phyloP scores from a whole-genome alignment of 2,329 filamentous ascomycete genomes.

The Mycosphaerelloides madeirae region DNA sequence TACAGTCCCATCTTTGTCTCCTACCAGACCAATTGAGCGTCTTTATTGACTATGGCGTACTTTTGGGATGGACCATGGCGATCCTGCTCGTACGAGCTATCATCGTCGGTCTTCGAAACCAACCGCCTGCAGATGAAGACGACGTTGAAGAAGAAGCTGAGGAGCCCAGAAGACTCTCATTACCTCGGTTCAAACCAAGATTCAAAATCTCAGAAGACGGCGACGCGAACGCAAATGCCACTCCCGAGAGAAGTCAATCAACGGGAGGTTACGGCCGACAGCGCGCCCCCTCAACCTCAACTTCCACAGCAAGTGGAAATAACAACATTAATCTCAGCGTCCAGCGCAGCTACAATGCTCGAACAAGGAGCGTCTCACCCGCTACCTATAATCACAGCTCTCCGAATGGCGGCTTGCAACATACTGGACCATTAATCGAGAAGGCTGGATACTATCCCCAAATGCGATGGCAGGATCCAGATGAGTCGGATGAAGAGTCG shows the following conservation, averaged over 20 bases:
- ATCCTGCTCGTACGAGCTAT: conserved; percentile 45
- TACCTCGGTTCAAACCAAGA: conserved; percentile 6
- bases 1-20: conserved; percentile 87
- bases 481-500: conserved; percentile 27
- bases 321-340: conserved; percentile 24
- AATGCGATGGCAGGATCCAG: conserved; percentile 28
- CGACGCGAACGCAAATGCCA: conserved; percentile 22
- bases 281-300: conserved; percentile 32
- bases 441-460: conserved; percentile 40
- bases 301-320: conserved; percentile 20
- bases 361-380: conserved; percentile 39
- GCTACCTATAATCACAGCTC: conserved; percentile 27
- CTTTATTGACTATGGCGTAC: conserved; percentile 70
- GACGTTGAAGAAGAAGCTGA: conserved; percentile 10
- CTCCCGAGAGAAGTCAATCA: conserved; percentile 16
- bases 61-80: conserved; percentile 53
- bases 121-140: conserved; percentile 7
- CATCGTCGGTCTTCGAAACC: conserved; percentile 29
- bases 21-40: conserved; percentile 82
- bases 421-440: conserved; percentile 35
- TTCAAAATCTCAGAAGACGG: conserved; percentile 10
- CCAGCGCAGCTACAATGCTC: conserved; percentile 28
- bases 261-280: conserved; percentile 25
- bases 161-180: not conserved
- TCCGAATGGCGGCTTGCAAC: conserved; percentile 19